Evolutionary conservation across 2,329 filamentous ascomycete genomes (phyloP).

Genomic region (Xylariomycetidae sp.): DNA sequence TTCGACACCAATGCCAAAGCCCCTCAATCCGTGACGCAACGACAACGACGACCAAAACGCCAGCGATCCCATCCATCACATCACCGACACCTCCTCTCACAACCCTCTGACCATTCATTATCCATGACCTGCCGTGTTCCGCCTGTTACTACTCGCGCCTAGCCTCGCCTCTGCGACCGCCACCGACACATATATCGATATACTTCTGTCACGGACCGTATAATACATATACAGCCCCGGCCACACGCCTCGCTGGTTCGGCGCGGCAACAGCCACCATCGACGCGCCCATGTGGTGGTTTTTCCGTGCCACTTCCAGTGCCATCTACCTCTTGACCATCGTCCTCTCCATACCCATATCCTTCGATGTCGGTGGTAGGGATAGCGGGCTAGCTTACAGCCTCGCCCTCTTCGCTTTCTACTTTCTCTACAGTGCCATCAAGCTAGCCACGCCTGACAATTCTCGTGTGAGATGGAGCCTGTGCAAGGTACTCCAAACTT

Average conservation of each 20-base stretch:
- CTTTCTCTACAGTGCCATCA: conserved; percentile 77
- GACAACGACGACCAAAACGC: conserved; percentile 2
- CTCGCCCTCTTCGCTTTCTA: conserved; percentile 87
- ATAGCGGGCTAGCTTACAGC: conserved; percentile 91
- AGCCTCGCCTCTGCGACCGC: too few relatives aligned
- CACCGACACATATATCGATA: too few relatives aligned
- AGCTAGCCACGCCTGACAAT: conserved; percentile 72
- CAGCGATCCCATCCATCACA: background rate
- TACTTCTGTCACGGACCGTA: too few relatives aligned
- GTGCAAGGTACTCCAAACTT: conserved; percentile 63
- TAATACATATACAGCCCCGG: conserved; percentile 23
- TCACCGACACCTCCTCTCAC: too few relatives aligned
- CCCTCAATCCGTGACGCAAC: conserved; percentile 12
- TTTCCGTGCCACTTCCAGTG: conserved; percentile 72
- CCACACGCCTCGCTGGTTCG: conserved; percentile 27
- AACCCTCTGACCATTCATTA: too few relatives aligned
- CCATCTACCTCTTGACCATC: conserved; percentile 84
- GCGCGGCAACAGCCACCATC: conserved; percentile 32
- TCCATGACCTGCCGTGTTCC: too few relatives aligned
- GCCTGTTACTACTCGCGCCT: too few relatives aligned
- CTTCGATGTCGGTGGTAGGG: conserved; percentile 94
- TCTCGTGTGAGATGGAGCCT: conserved; percentile 72
- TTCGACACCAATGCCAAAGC: too few relatives aligned
- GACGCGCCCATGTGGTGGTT: conserved; percentile 72
- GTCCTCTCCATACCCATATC: conserved; percentile 94